Percentiles rank a stretch among this genome's conserved stretches.
Evolutionary conservation across 345 rosid species (phyloP).

Genomic region (Pistacia integerrima): DNA sequence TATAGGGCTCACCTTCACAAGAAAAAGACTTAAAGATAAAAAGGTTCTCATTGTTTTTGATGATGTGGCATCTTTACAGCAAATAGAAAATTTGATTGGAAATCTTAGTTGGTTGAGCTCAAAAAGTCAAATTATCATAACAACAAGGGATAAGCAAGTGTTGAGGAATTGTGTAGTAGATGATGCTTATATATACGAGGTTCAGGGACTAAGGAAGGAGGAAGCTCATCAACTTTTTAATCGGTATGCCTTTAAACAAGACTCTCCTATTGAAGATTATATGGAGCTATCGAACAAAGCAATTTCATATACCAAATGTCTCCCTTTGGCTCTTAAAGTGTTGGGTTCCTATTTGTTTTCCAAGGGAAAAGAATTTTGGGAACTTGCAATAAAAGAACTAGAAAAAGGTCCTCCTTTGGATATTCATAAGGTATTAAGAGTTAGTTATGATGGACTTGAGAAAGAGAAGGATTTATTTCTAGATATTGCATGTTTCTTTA

Average conservation of each 20-base stretch:
- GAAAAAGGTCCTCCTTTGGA: background rate
- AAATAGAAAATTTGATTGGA: too few species aligned
- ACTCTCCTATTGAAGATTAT: background rate
- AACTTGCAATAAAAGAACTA: background rate
- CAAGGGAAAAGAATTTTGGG: background rate
- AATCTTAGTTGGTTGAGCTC: too few species aligned
- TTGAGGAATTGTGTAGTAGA: background rate
- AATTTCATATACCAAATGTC: background rate
- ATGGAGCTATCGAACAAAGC: background rate
- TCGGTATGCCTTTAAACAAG: background rate
- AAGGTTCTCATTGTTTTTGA: too few species aligned
- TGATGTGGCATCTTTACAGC: too few species aligned
- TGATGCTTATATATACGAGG: background rate
- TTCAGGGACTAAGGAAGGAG: background rate
- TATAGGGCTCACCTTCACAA: too few species aligned
- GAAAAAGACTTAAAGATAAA: too few species aligned
- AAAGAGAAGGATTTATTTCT: too few species aligned
- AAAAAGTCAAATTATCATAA: too few species aligned
- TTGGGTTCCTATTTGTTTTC: background rate
- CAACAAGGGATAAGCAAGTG: too few species aligned
- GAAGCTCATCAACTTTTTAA: too few species aligned
- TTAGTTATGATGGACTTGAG: background rate
- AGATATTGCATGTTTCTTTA: background rate
- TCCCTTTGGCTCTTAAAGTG: background rate
- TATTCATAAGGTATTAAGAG: background rate